phyloP scores from a whole-genome alignment of 441 rosid species.

The Isatis lusitanica region DNA sequence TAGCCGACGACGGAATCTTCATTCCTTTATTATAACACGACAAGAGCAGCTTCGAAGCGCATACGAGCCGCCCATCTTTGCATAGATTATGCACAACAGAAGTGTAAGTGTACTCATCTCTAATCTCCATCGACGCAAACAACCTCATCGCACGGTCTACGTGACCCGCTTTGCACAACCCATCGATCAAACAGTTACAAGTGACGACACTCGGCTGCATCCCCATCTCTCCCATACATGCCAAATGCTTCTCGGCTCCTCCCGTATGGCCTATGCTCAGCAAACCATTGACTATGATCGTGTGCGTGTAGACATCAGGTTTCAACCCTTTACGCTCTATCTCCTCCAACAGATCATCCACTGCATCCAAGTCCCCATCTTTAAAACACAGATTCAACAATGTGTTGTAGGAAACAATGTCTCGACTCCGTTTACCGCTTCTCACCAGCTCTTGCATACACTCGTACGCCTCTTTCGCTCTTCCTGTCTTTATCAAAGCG shows the following conservation, averaged over 20 bases:
- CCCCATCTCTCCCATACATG: constrained; percentile 44
- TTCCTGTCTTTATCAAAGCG: constrained; percentile 61
- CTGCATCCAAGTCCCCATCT: constrained; percentile 60
- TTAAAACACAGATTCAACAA: constrained; percentile 60
- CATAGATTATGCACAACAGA: constrained; percentile 77
- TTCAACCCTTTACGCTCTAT: constrained; percentile 53
- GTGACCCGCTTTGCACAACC: constrained; percentile 58
- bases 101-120: constrained; percentile 71
- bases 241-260: constrained; percentile 55
- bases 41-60: constrained; percentile 66
- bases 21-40: constrained; percentile 60
- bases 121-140: constrained; percentile 53
- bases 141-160: constrained; percentile 52
- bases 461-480: constrained; percentile 44
- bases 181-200: constrained; percentile 62
- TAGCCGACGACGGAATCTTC: constrained; percentile 58
- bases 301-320: constrained; percentile 72
- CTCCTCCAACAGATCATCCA: constrained; percentile 47
- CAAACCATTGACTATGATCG: constrained; percentile 67
- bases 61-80: constrained; percentile 46
- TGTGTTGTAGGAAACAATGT: constrained; percentile 69
- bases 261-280: constrained; percentile 53
- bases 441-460: constrained; percentile 47
- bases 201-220: constrained; percentile 52
- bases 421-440: constrained; percentile 51